A percentile compares a stretch with the other conserved stretches of the same genome.
These are phyloP conservation scores for Penicillium aurantiogriseum DNA, from an alignment of 2,329 filamentous ascomycete genomes.

Conservation along the genomic window DNA sequence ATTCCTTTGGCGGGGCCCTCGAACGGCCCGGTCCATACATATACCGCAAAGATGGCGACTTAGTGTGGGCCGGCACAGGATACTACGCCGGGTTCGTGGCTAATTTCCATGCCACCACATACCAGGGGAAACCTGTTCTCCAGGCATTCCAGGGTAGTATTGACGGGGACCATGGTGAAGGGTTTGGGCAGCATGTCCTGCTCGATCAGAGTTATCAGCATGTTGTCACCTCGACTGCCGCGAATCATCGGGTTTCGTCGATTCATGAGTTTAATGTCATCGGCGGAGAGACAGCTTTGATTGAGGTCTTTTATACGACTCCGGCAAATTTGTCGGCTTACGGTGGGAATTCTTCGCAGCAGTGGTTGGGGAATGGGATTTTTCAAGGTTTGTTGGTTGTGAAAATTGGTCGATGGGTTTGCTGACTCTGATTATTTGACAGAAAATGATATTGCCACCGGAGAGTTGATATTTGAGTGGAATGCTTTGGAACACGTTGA, in stretches of 20 bases:
- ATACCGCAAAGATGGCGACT: conserved; percentile 51
- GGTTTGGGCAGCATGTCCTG: conserved; percentile 52
- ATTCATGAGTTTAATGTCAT: conserved; percentile 55
- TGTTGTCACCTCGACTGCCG: conserved; percentile 48
- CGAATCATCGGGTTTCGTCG: conserved; percentile 43
- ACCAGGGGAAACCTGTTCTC: conserved; percentile 51
- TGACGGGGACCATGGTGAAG: conserved; percentile 49
- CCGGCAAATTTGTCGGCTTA: conserved; percentile 44
- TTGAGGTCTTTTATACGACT: conserved; percentile 52
- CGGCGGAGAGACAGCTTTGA: conserved; percentile 49
- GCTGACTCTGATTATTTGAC: background rate
- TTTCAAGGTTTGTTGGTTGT: conserved; percentile 45
- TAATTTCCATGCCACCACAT: conserved; percentile 49
- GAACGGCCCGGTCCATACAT: conserved; percentile 54
- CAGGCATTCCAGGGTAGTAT: conserved; percentile 53
- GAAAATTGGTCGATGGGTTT: background rate
- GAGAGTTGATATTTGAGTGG: conserved; percentile 7
- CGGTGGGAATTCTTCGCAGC: conserved; percentile 46
- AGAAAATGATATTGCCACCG: conserved; percentile 4
- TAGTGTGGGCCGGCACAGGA: conserved; percentile 55
- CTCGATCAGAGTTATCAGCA: conserved; percentile 54
- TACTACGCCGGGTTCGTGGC: conserved; percentile 50
- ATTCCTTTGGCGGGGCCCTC: conserved; percentile 30
- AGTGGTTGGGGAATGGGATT: conserved; percentile 53
- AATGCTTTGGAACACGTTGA: conserved; percentile 6